phyloP scores from a whole-genome alignment of 164 flowering plant genomes.

The Cinnamomum micranthum region DNA sequence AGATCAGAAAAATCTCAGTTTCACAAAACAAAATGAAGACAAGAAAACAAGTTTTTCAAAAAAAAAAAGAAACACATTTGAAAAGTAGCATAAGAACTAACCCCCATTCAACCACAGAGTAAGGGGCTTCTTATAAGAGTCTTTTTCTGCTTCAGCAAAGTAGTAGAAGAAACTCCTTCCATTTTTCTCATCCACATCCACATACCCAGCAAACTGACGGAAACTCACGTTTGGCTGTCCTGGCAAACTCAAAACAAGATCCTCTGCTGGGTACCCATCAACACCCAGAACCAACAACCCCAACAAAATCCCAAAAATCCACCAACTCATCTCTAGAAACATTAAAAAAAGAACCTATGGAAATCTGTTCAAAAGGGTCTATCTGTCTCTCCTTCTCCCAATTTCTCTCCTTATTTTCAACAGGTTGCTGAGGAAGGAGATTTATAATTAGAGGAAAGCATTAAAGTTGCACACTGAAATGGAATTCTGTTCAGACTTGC shows the following conservation, averaged over 20 bases:
- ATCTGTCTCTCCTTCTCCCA: slow-evolving; percentile 4
- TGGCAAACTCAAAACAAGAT: slow-evolving; percentile 71
- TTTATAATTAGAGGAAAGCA: background rate
- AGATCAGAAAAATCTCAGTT: background rate
- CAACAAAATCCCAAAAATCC: slow-evolving; percentile 25
- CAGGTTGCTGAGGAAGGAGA: background rate
- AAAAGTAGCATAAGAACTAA: slow-evolving; percentile 12
- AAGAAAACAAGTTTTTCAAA: background rate
- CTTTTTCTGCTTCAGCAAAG: slow-evolving; percentile 76
- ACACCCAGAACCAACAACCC: slow-evolving; percentile 25
- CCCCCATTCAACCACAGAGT: slow-evolving; percentile 99
- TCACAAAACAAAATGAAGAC: background rate
- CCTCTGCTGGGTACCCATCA: slow-evolving; percentile 59
- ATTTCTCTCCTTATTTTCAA: background rate
- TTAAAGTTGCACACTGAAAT: background rate
- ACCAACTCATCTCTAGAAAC: slow-evolving; percentile 2
- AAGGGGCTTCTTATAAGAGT: slow-evolving; percentile 60
- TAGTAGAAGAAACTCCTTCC: slow-evolving; percentile 94
- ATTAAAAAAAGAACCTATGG: background rate
- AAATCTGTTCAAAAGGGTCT: background rate
- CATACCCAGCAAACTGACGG: slow-evolving; percentile 84
- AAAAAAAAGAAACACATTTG: too few species aligned
- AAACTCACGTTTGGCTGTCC: slow-evolving; percentile 83
- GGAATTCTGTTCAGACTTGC: background rate
- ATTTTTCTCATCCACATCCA: slow-evolving; percentile 68